Conservation (phyloP, 2,329 filamentous ascomycete genomes). For the Fusarium gaditjirri region DNA sequence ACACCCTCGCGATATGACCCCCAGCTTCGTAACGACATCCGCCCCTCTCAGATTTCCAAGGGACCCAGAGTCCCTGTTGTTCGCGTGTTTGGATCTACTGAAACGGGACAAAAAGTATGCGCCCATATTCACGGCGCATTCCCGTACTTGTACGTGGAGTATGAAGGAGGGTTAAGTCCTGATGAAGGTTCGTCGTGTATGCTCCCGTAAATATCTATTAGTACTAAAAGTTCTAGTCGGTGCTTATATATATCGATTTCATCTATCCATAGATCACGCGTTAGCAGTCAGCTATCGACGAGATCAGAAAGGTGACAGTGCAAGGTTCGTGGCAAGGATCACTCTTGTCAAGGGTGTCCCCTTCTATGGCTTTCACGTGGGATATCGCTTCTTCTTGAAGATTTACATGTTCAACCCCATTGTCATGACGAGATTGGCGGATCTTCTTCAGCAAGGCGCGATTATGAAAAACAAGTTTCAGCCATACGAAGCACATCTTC, state of each 20-base stretch:
- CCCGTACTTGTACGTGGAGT: slow-evolving; percentile 94
- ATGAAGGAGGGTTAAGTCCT: slow-evolving; percentile 73
- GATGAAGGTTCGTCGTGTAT: slow-evolving; percentile 69
- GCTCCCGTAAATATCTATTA: neutral
- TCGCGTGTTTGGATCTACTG: slow-evolving; percentile 90
- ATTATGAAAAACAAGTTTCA: slow-evolving; percentile 87
- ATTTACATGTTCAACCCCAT: slow-evolving; percentile 92
- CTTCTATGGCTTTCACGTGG: slow-evolving; percentile 96
- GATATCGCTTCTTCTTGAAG: slow-evolving; percentile 91
- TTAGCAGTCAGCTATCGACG: slow-evolving; percentile 85
- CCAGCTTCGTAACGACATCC: slow-evolving; percentile 73
- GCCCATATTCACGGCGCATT: slow-evolving; percentile 96
- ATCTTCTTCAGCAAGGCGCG: slow-evolving; percentile 87
- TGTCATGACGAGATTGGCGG: slow-evolving; percentile 86
- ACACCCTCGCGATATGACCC: slow-evolving; percentile 84
- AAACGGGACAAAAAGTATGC: slow-evolving; percentile 95
- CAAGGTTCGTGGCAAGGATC: slow-evolving; percentile 86
- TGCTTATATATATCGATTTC: slow-evolving; percentile 79
- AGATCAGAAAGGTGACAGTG: slow-evolving; percentile 74
- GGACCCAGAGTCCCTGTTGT: slow-evolving; percentile 85
- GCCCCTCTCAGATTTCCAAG: slow-evolving; percentile 66
- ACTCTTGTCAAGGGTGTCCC: slow-evolving; percentile 92
- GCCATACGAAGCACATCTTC: slow-evolving; percentile 92
- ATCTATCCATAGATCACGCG: slow-evolving; percentile 90
- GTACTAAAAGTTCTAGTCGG: slow-evolving; percentile 64